phyloP scores from a whole-genome alignment of 768 basidiomycete species.

The Udeniomyces megalosporus region DNA sequence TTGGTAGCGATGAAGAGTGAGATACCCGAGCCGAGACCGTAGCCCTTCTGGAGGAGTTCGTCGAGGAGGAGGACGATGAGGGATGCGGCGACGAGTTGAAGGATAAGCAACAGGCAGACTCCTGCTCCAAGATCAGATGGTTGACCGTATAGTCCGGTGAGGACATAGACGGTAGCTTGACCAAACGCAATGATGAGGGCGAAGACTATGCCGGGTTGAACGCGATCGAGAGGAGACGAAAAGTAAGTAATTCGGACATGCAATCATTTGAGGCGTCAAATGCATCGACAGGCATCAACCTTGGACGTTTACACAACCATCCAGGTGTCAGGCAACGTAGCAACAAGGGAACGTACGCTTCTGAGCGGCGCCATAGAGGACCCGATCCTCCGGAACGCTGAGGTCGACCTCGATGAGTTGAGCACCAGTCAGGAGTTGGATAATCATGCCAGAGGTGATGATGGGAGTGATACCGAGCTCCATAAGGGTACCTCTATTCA shows the following conservation, averaged over 20 bases:
- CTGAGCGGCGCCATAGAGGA: slow-evolving; percentile 87
- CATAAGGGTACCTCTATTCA: slow-evolving; percentile 75
- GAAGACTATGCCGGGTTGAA: no score
- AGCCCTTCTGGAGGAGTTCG: slow-evolving; percentile 96
- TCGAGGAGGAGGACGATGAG: slow-evolving; percentile 97
- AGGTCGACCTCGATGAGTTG: slow-evolving; percentile 98
- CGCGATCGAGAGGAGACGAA: no score
- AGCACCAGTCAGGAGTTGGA: slow-evolving; percentile 95
- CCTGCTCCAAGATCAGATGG: slow-evolving; percentile 87
- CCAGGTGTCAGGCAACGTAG: no score
- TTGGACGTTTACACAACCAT: no score
- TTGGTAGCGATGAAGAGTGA: slow-evolving; percentile 99
- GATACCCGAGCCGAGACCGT: slow-evolving; percentile 95
- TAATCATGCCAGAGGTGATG: slow-evolving; percentile 97
- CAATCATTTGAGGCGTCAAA: no score
- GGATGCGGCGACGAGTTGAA: slow-evolving; percentile 83
- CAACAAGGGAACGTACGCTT: slow-evolving; percentile 82
- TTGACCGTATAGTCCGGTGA: slow-evolving; percentile 90
- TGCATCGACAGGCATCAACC: no score
- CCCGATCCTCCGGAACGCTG: slow-evolving; percentile 87
- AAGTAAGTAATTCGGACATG: no score
- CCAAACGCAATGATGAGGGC: slow-evolving; percentile 92
- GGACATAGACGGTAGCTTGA: slow-evolving; percentile 90
- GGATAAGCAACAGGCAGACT: slow-evolving; percentile 88
- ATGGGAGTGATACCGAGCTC: slow-evolving; percentile 97